phyloP scores from a whole-genome alignment of 768 basidiomycete species.

The Leucosporidium yakuticum region DNA sequence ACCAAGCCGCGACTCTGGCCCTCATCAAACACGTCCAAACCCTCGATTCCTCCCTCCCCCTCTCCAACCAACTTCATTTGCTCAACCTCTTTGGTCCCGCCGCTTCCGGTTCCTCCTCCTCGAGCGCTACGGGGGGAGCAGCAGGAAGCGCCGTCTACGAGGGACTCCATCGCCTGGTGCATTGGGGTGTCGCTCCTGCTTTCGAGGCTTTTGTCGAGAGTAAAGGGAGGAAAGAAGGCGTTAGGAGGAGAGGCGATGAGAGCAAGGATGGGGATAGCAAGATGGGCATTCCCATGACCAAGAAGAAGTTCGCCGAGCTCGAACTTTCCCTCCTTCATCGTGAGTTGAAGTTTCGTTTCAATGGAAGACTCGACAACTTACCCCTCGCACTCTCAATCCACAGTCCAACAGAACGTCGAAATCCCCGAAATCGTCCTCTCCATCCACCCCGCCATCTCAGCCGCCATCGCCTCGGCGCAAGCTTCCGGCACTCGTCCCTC shows the following conservation, averaged over 20 bases:
- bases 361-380: not conserved
- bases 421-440: conserved; percentile 92
- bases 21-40: conserved; percentile 81
- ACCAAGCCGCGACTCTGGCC: conserved; percentile 77
- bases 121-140: not conserved
- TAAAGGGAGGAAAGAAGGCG: conserved; percentile 52
- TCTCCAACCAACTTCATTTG: conserved; percentile 81
- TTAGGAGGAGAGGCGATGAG: conserved; percentile 22
- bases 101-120: conserved; percentile 40
- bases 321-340: conserved; percentile 83
- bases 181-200: conserved; percentile 92
- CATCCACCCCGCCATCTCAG: conserved; percentile 82
- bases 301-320: conserved; percentile 98
- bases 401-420: conserved; percentile 92
- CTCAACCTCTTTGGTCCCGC: conserved; percentile 64
- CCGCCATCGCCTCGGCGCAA: conserved; percentile 63
- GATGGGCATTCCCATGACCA: conserved; percentile 87
- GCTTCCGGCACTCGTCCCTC: conserved; percentile 49
- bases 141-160: conserved; percentile 69
- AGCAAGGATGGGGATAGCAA: conserved; percentile 46
- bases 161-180: conserved; percentile 88
- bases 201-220: conserved; percentile 95
- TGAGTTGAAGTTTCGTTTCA: not conserved
- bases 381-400: not conserved
- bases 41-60: conserved; percentile 70